Evolutionary conservation across 2,329 filamentous ascomycete species (phyloP).

Genomic region (Colletotrichum theobromicola): DNA sequence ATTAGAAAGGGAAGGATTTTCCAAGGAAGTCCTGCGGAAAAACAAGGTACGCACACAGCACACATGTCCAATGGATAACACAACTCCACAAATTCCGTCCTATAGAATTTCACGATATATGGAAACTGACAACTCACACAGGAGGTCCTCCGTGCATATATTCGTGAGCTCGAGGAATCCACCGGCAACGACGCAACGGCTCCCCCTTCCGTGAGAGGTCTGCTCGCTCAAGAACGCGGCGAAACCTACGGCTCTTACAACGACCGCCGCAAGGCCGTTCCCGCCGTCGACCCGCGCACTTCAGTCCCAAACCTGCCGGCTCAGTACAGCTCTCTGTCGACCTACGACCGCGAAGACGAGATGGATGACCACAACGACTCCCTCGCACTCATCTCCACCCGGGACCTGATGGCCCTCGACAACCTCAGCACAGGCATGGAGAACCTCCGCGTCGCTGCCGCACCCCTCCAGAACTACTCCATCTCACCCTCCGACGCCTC

Average conservation of each 20-base stretch:
- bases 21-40: conserved; percentile 56
- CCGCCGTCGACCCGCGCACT: conserved; percentile 34
- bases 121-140: conserved; percentile 33
- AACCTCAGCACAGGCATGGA: conserved; percentile 44
- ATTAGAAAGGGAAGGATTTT: conserved; percentile 63
- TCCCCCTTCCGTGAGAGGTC: conserved; percentile 56
- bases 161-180: conserved; percentile 62
- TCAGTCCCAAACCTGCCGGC: conserved; percentile 3
- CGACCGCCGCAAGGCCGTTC: conserved; percentile 31
- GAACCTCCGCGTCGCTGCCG: conserved; percentile 44
- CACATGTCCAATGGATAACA: not conserved
- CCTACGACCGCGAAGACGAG: conserved; percentile 44
- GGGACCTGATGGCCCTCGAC: conserved; percentile 57
- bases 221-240: conserved; percentile 52
- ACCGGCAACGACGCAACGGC: conserved; percentile 45
- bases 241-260: conserved; percentile 39
- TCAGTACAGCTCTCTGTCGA: conserved; percentile 27
- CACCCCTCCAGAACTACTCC: conserved; percentile 36
- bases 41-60: conserved; percentile 57
- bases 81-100: not conserved
- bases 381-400: conserved; percentile 58
- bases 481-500: conserved; percentile 39
- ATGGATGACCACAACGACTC: conserved; percentile 34
- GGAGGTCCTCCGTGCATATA: conserved; percentile 66
- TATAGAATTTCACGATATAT: not conserved